These are phyloP conservation scores for Lactuca sativa DNA, from an alignment of 129 eudicot species.

Conservation along the genomic window DNA sequence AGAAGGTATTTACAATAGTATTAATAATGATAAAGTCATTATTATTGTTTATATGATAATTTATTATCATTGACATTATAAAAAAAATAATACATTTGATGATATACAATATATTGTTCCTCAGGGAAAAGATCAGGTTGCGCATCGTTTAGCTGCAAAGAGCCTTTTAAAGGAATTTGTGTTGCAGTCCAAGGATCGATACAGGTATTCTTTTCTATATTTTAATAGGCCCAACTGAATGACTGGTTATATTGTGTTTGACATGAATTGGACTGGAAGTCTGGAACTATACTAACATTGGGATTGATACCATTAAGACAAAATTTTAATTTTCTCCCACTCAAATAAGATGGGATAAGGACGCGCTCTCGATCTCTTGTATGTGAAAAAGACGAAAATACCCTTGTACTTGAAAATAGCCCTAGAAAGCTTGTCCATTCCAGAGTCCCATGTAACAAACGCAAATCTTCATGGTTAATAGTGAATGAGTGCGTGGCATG, in stretches of 20 bases:
- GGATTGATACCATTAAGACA: no score
- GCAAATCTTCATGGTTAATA: not conserved
- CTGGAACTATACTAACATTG: no score
- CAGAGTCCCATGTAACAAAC: no score
- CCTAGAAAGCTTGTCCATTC: no score
- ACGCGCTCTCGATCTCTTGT: not conserved
- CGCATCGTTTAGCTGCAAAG: not conserved
- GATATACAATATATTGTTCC: not conserved
- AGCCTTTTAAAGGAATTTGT: not conserved
- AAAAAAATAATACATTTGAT: no score
- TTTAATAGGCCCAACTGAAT: not conserved
- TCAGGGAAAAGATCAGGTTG: not conserved
- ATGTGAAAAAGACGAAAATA: not conserved
- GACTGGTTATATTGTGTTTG: no score
- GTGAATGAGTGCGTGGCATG: not conserved
- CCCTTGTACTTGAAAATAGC: not conserved
- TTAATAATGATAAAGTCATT: no score
- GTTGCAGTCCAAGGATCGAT: constrained; percentile 7
- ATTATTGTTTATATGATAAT: no score
- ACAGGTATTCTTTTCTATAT: constrained; percentile 12
- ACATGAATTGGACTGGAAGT: no score
- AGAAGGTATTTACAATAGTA: no score
- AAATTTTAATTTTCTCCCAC: no score
- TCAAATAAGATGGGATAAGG: not conserved
- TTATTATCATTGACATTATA: no score